phyloP scores from a whole-genome alignment of 2,329 filamentous ascomycete species.

The Monosporascus cannonballus region DNA sequence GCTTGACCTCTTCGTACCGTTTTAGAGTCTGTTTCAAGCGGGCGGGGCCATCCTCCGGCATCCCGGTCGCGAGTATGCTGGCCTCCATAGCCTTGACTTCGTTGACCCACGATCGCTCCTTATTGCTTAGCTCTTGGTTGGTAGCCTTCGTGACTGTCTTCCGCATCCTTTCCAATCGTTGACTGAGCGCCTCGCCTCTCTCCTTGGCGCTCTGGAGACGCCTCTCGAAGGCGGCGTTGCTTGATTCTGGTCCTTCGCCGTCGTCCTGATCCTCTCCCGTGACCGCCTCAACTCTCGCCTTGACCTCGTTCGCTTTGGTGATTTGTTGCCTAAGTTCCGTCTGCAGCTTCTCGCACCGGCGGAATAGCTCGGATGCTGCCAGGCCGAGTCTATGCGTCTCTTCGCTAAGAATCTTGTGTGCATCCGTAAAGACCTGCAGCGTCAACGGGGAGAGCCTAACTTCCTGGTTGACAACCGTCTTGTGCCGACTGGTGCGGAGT shows the following conservation, averaged over 20 bases:
- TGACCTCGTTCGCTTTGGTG: conserved; percentile 57
- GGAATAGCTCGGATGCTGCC: conserved; percentile 68
- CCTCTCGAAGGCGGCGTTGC: conserved; percentile 51
- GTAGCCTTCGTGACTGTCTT: conserved; percentile 38
- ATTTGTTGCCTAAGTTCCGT: conserved; percentile 64
- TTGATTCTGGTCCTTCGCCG: conserved; percentile 43
- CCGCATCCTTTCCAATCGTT: conserved; percentile 45
- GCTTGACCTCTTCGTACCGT: conserved; percentile 51
- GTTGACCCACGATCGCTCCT: conserved; percentile 48
- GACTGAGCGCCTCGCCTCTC: conserved; percentile 38
- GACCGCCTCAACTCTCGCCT: conserved; percentile 59
- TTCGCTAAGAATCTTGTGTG: conserved; percentile 63
- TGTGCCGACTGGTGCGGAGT: conserved; percentile 53
- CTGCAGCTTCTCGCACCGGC: conserved; percentile 62
- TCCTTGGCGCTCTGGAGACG: conserved; percentile 42
- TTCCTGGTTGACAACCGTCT: conserved; percentile 58
- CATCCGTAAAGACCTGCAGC: conserved; percentile 64
- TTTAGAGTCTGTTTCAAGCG: conserved; percentile 46
- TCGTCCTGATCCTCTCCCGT: conserved; percentile 51
- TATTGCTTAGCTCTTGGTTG: conserved; percentile 52
- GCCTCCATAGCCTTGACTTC: conserved; percentile 33
- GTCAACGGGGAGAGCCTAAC: conserved; percentile 65
- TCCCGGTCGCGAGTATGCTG: conserved; percentile 34
- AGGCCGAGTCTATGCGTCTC: conserved; percentile 64
- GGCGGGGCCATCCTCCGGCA: conserved; percentile 24